Conservation (phyloP, 305 asterid species). For the Withania somnifera region DNA sequence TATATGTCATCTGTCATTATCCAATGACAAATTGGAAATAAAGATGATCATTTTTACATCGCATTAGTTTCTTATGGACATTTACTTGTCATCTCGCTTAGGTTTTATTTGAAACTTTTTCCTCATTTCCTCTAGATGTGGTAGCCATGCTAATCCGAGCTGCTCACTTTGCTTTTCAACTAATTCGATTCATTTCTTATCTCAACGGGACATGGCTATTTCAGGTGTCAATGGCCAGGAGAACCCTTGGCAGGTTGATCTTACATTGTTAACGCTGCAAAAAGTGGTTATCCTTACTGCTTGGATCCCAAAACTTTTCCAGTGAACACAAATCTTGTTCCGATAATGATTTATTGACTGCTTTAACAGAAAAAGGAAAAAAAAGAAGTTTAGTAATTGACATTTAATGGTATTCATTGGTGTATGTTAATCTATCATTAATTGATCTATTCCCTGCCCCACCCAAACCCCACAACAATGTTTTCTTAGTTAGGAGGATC, state of each 20-base stretch:
- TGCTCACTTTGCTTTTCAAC: not conserved
- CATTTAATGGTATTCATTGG: not conserved
- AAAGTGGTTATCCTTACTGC: not conserved
- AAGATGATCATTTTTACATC: not conserved
- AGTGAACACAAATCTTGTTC: not conserved
- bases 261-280: not conserved
- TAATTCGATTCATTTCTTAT: not conserved
- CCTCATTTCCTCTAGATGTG: not conserved
- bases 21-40: not conserved
- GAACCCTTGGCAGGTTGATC: conserved; percentile 64
- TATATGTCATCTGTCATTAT: not conserved
- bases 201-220: conserved; percentile 8
- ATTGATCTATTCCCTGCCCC: not conserved
- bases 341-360: not conserved
- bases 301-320: not conserved
- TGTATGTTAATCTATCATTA: not conserved
- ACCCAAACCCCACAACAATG: not conserved
- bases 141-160: not conserved
- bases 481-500: not conserved
- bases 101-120: not conserved
- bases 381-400: not conserved
- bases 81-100: not conserved
- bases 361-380: not conserved
- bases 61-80: not conserved
- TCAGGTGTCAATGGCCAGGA: conserved; percentile 92